phyloP scores from a whole-genome alignment of 169 alveolate species.

The Condylostoma magnum region DNA sequence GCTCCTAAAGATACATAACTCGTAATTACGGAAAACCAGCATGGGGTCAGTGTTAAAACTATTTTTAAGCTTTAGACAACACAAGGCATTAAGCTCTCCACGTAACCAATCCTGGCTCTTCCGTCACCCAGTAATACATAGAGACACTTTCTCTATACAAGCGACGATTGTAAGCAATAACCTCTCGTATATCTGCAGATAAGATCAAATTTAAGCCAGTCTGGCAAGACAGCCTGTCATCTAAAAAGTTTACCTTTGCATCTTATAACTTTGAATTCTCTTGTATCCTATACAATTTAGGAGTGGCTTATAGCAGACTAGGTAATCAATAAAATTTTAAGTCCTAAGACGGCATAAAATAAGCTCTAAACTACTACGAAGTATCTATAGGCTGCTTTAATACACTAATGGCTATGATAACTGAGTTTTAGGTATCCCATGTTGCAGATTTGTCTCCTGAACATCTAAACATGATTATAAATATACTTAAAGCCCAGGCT shows the following conservation, averaged over 20 bases:
- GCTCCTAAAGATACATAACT: no score
- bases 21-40: no score
- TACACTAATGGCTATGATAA: not conserved
- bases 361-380: constrained; percentile 14
- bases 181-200: not conserved
- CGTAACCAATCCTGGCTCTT: not conserved
- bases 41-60: no score
- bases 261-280: constrained; percentile 7
- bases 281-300: constrained; percentile 24
- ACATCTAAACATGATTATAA: not conserved
- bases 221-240: constrained; percentile 15
- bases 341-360: constrained; percentile 10
- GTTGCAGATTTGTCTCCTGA: constrained; percentile 16
- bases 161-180: not conserved
- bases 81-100: not conserved
- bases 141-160: constrained; percentile 1
- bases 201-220: not conserved
- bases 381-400: constrained; percentile 19
- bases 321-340: constrained; percentile 9
- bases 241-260: not conserved
- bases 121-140: not conserved
- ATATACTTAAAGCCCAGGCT: constrained; percentile 14
- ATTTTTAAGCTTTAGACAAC: not conserved
- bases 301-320: constrained; percentile 18
- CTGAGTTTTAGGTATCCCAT: not conserved